These are phyloP conservation scores for Begonia peltatifolia DNA, from an alignment of 306 rosid genomes.

Conservation along the genomic window DNA sequence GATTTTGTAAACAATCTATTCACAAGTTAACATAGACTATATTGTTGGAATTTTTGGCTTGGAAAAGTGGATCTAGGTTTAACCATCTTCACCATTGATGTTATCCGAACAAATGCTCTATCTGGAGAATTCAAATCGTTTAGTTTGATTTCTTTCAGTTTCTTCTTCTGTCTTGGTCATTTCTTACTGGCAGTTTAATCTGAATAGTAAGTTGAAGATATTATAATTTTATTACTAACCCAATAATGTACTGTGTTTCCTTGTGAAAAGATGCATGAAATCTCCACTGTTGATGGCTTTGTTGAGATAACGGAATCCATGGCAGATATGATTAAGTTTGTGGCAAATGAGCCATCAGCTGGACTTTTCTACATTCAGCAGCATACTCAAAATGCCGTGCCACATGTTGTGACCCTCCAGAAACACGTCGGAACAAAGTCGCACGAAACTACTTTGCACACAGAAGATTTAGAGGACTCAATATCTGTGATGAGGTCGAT, in stretches of 20 bases:
- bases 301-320: constrained; percentile 67
- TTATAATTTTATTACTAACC: constrained; percentile 3
- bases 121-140: no score
- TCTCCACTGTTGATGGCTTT: constrained; percentile 81
- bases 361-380: constrained; percentile 89
- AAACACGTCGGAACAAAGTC: constrained; percentile 35
- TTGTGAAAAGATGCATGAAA: constrained; percentile 65
- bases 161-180: no score
- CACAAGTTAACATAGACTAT: no score
- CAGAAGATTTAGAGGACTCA: constrained; percentile 85
- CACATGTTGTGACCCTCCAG: constrained; percentile 36
- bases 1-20: no score
- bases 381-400: constrained; percentile 68
- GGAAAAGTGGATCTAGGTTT: no score
- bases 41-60: no score
- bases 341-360: constrained; percentile 81
- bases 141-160: no score
- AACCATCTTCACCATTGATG: no score
- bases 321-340: constrained; percentile 69
- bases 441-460: constrained; percentile 52
- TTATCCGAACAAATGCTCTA: no score
- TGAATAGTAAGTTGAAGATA: background rate
- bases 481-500: constrained; percentile 44
- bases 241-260: constrained; percentile 38
- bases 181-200: background rate